Conservation (phyloP, 2,329 filamentous ascomycete species). For the Botrytis fabae region DNA sequence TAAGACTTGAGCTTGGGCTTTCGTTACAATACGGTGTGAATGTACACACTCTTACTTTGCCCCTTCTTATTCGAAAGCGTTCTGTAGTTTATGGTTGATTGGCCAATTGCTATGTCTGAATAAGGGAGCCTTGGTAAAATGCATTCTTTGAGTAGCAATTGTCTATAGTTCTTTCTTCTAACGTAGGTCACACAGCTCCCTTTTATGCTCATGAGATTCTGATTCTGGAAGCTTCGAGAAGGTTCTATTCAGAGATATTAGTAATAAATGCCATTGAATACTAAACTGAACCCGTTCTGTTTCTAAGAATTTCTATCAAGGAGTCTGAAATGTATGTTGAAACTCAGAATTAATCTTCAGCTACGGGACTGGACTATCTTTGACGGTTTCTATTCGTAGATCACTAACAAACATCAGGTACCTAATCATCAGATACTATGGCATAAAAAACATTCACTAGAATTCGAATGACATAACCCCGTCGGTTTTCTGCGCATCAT, state of each 20-base stretch:
- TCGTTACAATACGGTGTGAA: neutral
- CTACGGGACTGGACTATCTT: neutral
- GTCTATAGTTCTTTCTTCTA: neutral
- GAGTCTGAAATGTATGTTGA: neutral
- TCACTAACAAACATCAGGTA: neutral
- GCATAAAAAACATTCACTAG: neutral
- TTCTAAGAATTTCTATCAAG: neutral
- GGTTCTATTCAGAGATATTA: neutral
- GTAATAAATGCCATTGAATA: neutral
- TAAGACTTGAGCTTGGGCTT: neutral
- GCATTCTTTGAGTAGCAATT: neutral
- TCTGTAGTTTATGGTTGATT: neutral
- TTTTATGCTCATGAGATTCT: neutral
- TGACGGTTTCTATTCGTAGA: neutral
- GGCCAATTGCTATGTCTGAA: neutral
- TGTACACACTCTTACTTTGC: neutral
- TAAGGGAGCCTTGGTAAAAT: neutral
- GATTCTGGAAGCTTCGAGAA: neutral
- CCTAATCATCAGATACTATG: neutral
- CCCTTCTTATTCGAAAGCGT: neutral
- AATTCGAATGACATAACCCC: neutral
- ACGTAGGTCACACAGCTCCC: rapidly evolving
- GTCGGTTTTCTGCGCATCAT: neutral
- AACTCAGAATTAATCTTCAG: neutral
- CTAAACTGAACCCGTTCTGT: neutral